Percentiles rank a stretch among this genome's conserved stretches.
phyloP scores from a whole-genome alignment of 1,284 basidiomycete species.

The Microbotryomycetes sp. region DNA sequence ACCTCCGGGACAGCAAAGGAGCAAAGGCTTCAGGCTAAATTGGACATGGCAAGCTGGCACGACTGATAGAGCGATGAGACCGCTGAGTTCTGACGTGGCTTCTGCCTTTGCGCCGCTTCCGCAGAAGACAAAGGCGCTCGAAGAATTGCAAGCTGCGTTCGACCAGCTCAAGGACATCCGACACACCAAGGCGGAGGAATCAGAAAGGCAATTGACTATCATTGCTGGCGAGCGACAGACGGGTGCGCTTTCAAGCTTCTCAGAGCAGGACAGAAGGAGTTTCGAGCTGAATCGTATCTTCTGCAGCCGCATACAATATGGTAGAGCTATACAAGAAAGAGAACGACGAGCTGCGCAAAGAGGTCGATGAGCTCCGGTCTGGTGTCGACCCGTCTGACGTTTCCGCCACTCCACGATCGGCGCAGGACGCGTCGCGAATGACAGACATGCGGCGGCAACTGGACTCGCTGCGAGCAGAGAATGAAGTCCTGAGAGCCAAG shows the following conservation, averaged over 20 bases:
- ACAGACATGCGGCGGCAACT: not conserved
- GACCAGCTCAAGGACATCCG: conserved; percentile 18
- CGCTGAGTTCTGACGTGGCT: not conserved
- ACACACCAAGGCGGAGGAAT: conserved; percentile 18
- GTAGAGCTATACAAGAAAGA: conserved; percentile 27
- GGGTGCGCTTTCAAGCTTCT: not conserved
- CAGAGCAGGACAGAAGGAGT: not conserved
- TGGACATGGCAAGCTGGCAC: conserved; percentile 18
- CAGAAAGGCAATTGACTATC: conserved; percentile 8
- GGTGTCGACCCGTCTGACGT: not conserved
- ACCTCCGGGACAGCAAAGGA: conserved; percentile 6
- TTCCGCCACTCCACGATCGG: conserved; percentile 4
- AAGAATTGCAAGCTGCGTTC: not conserved
- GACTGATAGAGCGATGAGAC: no score
- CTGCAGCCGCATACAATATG: conserved; percentile 6
- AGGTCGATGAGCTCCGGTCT: conserved; percentile 9
- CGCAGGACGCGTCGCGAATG: conserved; percentile 6
- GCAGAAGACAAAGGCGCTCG: conserved; percentile 13
- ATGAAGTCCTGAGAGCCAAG: not conserved
- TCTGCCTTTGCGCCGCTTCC: not conserved
- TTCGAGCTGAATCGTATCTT: not conserved
- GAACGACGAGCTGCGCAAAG: conserved; percentile 11
- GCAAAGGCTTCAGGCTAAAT: conserved; percentile 20
- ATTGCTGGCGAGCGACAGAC: conserved; percentile 20
- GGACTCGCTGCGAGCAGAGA: conserved; percentile 1